Evolutionary conservation across 2,329 filamentous ascomycete genomes (phyloP), one percentile per base, ranked within the genome.

Genomic region (Arthrobotrys conoides): DNA sequence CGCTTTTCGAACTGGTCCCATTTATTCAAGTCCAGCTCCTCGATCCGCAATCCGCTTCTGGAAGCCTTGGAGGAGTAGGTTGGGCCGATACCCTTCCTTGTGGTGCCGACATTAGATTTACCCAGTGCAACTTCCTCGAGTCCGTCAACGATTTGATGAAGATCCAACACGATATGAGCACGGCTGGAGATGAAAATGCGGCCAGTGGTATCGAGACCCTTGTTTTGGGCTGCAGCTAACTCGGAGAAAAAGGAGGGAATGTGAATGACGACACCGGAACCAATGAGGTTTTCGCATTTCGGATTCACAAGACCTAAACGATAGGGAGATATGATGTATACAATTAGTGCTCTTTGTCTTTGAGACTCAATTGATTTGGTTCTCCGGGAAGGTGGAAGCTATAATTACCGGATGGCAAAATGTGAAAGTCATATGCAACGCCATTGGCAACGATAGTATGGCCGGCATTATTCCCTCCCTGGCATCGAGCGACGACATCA

Each of bases 251-350:
- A 91, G 68, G 87, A 86, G 20, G 89, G 89, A 70, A 91, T 87
- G 84, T 93, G 89, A 81, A 93, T 90, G 76, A 92, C 89, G 48
- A 89, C 88, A 57, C 87, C 91, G 61, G 90, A 91, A 76, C 91
- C 92, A 83, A 94, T 91, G 72, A 94, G 86, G 85, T 94, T 94
- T 82, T 89, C 87, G 83, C 89, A 92, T 51, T 86, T 86, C 5
- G 91, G 90, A 83, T 91, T 92, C 81, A 94, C 87, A 78, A 94
- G 88, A 76, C 92, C 92, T 71, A 89, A 24, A 90, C 10, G 16
- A 27, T 16, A 10, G 89, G 27, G 3, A n/a, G n/a, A n/a, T n/a
- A n/a, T n/a, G 14, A 16, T 3, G 18, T 16, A 82, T 44, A 4
- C 36, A 4, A 22, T 72, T 9, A 72, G 59, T 59, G 1, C 30